phyloP scores from a whole-genome alignment of 163 green algal genomes.

The Scenedesmus sp. region DNA sequence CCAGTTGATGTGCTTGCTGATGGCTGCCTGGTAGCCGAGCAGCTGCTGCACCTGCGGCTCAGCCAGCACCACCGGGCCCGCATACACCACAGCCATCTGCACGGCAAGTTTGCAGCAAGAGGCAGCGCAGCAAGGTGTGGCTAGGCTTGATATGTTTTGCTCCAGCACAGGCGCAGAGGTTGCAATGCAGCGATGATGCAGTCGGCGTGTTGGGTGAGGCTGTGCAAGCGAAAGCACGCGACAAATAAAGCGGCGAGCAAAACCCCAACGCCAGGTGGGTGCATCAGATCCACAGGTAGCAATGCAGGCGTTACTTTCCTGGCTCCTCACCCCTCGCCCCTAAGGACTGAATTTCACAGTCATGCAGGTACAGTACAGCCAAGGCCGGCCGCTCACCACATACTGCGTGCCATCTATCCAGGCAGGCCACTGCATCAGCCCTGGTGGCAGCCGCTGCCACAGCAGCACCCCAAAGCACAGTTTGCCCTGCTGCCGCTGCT shows the following conservation, averaged over 20 bases:
- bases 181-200: background rate
- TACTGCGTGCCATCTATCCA: slow-evolving; percentile 39
- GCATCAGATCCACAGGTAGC: background rate
- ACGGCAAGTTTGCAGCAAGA: background rate
- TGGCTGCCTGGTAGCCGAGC: slow-evolving; percentile 22
- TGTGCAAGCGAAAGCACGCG: background rate
- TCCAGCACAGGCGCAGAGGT: background rate
- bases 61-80: background rate
- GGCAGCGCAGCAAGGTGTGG: background rate
- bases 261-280: background rate
- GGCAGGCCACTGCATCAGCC: slow-evolving; percentile 40
- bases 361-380: background rate
- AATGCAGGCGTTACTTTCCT: background rate
- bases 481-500: background rate
- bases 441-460: background rate
- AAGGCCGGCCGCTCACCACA: background rate
- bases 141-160: background rate
- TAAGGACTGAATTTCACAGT: background rate
- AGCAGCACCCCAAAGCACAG: slow-evolving; percentile 46
- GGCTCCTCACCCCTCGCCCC: background rate
- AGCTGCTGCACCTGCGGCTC: slow-evolving; percentile 24
- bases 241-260: background rate
- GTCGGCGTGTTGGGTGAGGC: too few species aligned
- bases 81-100: slow-evolving; percentile 44
- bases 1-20: slow-evolving; percentile 43